Evolutionary conservation across 2,329 filamentous ascomycete species (phyloP), one percentile per base, ranked within the genome.

Genomic region (Pyrenophora graminea): DNA sequence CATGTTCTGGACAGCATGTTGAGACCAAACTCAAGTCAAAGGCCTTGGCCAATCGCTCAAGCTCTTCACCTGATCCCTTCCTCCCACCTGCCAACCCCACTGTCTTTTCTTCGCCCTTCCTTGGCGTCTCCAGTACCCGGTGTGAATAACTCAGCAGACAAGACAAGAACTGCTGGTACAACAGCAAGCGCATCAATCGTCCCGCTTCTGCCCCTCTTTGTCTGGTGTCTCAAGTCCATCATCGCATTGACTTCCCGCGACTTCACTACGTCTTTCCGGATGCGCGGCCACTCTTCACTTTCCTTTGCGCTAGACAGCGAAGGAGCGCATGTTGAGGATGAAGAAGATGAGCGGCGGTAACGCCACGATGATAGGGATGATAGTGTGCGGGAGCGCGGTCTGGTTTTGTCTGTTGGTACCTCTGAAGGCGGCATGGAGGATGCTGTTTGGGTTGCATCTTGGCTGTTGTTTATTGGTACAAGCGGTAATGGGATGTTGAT

Each of bases 71-170:
- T 41, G 32, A 57, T 63, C 6, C 64, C 61, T 40, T 63, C 59
- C 45, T 63, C 62, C 67, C 62, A 66, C 45, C 56, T 59, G n/a
- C 61, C 61, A 10, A 59, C 58, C 9, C 56, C 55, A 42, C 53
- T 59, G 23, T 51, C 54, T 38, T 62, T 64, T 42, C 58, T 43
- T 37, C 43, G 43, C 3, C 31, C 36, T 10, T 40, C 45, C n/a
- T 38, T 40, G 21, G 38, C 38, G 21, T 39, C 51, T 23, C 51
- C 51, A 31, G 32, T 38, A 34, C 57, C 60, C 4, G 70, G 70
- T 42, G 69, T 73, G 34, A 73, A 73, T 39, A 72, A 42, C 56
- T 73, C 70, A 2, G 70, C 68, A 25, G 64, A 64, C 56, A 73
- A 33, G 31, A 73, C 60, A 48, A 73, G 42, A 17, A 72, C 66